Evolutionary conservation across 805 yeast species (phyloP).

Genomic region (Sugiyamaella boreocaroliniensis): DNA sequence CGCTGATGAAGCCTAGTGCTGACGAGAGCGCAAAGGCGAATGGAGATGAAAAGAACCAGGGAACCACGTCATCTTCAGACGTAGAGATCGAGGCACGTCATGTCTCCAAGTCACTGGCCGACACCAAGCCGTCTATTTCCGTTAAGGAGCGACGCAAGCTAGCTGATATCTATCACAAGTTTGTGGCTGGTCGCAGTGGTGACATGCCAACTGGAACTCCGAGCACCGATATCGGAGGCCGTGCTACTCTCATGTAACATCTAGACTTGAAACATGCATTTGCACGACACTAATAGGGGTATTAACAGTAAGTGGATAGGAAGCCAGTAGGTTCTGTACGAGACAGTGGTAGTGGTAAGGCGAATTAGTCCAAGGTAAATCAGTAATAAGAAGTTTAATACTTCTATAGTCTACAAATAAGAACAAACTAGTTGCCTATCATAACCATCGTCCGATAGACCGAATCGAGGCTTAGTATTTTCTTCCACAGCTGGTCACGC

Average conservation of each 20-base stretch:
- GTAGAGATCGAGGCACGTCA: constrained; percentile 49
- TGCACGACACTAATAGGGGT: background rate
- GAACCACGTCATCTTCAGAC: constrained; percentile 15
- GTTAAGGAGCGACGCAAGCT: constrained; percentile 60
- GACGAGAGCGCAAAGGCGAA: constrained; percentile 4
- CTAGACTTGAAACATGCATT: background rate
- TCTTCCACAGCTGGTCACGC: no score
- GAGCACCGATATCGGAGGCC: constrained; percentile 74
- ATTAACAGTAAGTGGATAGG: no score
- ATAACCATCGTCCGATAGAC: no score
- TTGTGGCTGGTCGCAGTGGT: constrained; percentile 73
- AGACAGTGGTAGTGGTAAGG: no score
- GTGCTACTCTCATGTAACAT: constrained; percentile 68
- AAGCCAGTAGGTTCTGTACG: no score
- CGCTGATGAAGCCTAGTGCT: constrained; percentile 4
- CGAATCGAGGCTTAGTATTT: no score
- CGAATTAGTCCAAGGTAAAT: no score
- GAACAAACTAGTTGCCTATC: no score
- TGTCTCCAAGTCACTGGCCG: constrained; percentile 54
- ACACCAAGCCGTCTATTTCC: constrained; percentile 89
- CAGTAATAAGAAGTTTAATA: no score
- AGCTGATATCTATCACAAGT: constrained; percentile 57
- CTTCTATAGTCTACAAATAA: no score
- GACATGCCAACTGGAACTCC: constrained; percentile 82
- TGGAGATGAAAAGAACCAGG: constrained; percentile 5